Evolutionary conservation across 2,329 filamentous ascomycete species (phyloP), one percentile per base, ranked within the genome.

Genomic region (Elsinoe batatas): DNA sequence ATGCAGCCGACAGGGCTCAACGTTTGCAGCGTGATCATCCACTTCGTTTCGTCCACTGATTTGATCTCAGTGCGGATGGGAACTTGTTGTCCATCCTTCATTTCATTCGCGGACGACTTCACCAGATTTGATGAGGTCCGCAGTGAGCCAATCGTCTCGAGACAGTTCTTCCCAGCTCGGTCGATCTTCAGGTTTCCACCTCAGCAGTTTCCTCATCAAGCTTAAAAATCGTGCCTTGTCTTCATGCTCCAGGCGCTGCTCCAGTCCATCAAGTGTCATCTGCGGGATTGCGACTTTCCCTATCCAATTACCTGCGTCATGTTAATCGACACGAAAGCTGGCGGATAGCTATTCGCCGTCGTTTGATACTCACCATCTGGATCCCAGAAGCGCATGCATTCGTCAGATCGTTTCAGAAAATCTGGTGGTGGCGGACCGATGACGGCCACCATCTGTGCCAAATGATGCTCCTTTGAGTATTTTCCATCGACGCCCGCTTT

Each of bases 381-480:
- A 54, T 64, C 59, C 60, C 68, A 68, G 65, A 67, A 30, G 69
- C 50, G 53, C 43, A 22, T 43, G 43, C 57, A 57, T 38, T 46
- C 58, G 3, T 63, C 60, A 40, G 68, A 71, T 2, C 67, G 61
- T 47, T 64, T 43, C 38, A 73, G 49, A 38, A 73, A 69, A 1
- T 64, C 61, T 46, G 57, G 60, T 1, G 68, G 68, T 1, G 71
- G 72, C 1, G 62, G 65, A 0, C 70, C 70, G 56, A 74, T 61
- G 6, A 72, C 56, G 2, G 71, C 67, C 3, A 73, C 65, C 64
- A 73, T 61, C 50, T 64, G 38, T 35, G 60, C 63, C 30, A 64
- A 42, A 49, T 62, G 62, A 26, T 54, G 50, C 40, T 61, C 59
- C 20, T 63, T 59, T 4, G 57, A 58, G 56, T 69, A 69, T 3